phyloP scores from a whole-genome alignment of 352 stramenopile genomes.

The Vaucheria bursata region DNA sequence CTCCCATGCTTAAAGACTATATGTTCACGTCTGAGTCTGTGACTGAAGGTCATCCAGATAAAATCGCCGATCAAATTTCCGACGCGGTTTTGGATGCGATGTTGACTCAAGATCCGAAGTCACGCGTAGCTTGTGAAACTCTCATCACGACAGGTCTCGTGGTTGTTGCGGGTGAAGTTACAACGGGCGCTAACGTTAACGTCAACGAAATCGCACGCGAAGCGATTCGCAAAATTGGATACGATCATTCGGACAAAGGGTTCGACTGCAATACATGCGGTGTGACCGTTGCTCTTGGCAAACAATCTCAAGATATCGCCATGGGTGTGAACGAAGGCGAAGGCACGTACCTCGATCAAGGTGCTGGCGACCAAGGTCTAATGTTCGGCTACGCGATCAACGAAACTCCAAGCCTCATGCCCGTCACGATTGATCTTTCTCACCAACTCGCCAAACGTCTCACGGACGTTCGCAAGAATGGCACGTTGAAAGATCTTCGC shows the following conservation, averaged over 20 bases:
- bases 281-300: too few relatives aligned
- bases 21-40: too few relatives aligned
- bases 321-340: too few relatives aligned
- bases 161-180: not conserved
- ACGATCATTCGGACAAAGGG: too few relatives aligned
- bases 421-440: slow-evolving; percentile 83
- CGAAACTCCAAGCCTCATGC: slow-evolving; percentile 91
- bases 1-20: too few relatives aligned
- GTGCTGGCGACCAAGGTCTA: slow-evolving; percentile 89
- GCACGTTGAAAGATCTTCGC: slow-evolving; percentile 90
- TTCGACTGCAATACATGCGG: too few relatives aligned
- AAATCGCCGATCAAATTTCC: not conserved
- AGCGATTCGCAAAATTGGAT: too few relatives aligned
- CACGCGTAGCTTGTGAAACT: not conserved
- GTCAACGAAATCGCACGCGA: too few relatives aligned
- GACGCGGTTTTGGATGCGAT: not conserved
- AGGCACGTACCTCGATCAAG: slow-evolving; percentile 91
- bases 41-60: not conserved
- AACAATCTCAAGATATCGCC: too few relatives aligned
- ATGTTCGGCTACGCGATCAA: slow-evolving; percentile 92
- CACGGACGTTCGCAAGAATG: slow-evolving; percentile 96
- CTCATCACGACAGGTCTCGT: not conserved
- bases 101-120: not conserved
- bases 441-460: too few relatives aligned
- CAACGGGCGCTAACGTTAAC: too few relatives aligned